phyloP scores from a whole-genome alignment of 202 grass and related monocot species.

The Panicum virgatum region DNA sequence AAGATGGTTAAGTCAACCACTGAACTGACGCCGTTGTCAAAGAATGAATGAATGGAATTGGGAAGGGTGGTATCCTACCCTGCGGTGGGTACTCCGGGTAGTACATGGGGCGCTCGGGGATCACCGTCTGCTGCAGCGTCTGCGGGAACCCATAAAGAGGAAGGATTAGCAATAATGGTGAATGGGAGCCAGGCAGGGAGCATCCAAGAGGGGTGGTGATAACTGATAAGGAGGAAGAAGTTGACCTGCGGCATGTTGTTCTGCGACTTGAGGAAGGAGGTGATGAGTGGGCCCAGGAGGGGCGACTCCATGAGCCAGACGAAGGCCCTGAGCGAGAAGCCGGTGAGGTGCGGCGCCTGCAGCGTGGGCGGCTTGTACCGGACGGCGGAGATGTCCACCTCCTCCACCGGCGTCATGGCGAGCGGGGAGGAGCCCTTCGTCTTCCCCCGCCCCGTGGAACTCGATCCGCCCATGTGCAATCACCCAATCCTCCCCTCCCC shows the following conservation, averaged over 20 bases:
- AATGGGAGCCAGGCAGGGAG: neutral
- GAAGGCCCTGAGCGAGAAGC: conserved; percentile 59
- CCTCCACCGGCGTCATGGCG: conserved; percentile 58
- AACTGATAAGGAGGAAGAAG: no score
- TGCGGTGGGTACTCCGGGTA: conserved; percentile 77
- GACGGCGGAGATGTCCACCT: conserved; percentile 67
- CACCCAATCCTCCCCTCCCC: no score
- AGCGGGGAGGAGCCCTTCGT: neutral
- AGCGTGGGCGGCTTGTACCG: conserved; percentile 53
- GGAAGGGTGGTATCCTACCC: conserved; percentile 32
- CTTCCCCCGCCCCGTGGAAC: conserved; percentile 35
- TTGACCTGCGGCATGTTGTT: conserved; percentile 72
- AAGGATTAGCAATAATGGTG: neutral
- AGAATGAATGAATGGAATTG: neutral
- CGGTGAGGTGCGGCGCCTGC: conserved; percentile 72
- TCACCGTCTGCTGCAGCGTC: conserved; percentile 75
- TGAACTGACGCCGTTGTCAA: neutral
- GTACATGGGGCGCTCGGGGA: conserved; percentile 92
- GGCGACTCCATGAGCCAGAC: conserved; percentile 80
- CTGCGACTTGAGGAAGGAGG: conserved; percentile 67
- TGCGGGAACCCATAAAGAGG: neutral
- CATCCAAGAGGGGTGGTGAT: no score
- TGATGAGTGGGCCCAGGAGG: conserved; percentile 55
- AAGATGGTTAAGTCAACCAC: no score
- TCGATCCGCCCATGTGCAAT: conserved; percentile 9